Evolutionary conservation across 108 stramenopile species (phyloP).

Genomic region (Schizochytrium sp.): DNA sequence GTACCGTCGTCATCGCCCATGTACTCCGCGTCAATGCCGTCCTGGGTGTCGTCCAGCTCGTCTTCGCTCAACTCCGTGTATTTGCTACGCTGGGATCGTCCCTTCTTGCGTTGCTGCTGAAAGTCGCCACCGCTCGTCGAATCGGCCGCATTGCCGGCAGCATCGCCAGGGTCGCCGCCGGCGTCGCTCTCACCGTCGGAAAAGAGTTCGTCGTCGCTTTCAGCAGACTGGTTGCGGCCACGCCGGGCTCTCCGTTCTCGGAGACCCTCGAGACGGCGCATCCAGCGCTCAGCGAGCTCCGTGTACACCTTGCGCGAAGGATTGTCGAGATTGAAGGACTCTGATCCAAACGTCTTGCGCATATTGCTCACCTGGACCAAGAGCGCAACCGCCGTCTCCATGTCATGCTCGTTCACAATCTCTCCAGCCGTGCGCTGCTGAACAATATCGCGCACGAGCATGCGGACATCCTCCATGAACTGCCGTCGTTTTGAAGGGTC

Average conservation of each 20-base stretch:
- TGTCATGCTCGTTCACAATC: slow-evolving; percentile 12
- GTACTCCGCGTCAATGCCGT: not conserved
- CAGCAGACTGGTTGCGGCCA: not conserved
- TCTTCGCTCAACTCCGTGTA: not conserved
- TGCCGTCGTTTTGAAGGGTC: not conserved
- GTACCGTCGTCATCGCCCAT: not conserved
- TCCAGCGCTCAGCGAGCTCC: not conserved
- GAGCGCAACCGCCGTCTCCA: not conserved
- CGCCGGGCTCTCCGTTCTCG: not conserved
- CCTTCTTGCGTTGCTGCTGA: not conserved
- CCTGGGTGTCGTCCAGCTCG: not conserved
- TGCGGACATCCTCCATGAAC: slow-evolving; percentile 13
- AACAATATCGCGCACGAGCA: slow-evolving; percentile 9
- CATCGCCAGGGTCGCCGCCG: not conserved
- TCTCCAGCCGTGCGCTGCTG: not conserved
- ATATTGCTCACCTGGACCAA: slow-evolving; percentile 1
- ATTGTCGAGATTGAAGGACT: not conserved
- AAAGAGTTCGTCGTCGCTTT: slow-evolving; percentile 6
- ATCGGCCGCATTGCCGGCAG: not conserved
- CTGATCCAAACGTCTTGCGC: not conserved
- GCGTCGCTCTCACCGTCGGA: not conserved
- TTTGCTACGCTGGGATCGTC: not conserved
- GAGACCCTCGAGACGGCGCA: not conserved
- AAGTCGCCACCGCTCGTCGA: not conserved
- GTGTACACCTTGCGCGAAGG: not conserved